Conservation (phyloP, 805 yeast species). For the Wickerhamiella kurtzmanii region DNA sequence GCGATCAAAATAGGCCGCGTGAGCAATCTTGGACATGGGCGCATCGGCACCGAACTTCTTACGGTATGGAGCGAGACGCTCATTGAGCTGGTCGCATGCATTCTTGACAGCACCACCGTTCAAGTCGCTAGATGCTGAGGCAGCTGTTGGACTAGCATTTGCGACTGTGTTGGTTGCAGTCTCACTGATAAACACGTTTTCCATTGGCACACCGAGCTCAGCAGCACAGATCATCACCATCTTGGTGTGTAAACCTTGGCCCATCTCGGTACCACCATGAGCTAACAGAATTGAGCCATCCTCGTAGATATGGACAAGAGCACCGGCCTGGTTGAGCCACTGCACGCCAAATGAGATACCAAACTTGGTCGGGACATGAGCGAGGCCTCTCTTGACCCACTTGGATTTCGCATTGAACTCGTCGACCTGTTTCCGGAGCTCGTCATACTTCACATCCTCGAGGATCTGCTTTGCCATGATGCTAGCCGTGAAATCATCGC, state of each 20-base stretch:
- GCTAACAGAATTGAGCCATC: slow-evolving; percentile 36
- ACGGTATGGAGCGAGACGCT: slow-evolving; percentile 30
- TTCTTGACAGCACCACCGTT: slow-evolving; percentile 38
- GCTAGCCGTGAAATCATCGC: slow-evolving; percentile 31
- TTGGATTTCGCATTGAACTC: slow-evolving; percentile 30
- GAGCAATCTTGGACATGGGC: slow-evolving; percentile 31
- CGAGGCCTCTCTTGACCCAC: slow-evolving; percentile 36
- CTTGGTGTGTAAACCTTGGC: slow-evolving; percentile 37
- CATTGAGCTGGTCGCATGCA: slow-evolving; percentile 35
- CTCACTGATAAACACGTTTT: slow-evolving; percentile 32
- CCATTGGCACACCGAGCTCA: slow-evolving; percentile 31
- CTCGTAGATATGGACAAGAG: slow-evolving; percentile 33
- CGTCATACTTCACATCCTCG: slow-evolving; percentile 27
- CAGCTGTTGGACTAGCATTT: slow-evolving; percentile 37
- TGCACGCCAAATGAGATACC: slow-evolving; percentile 37
- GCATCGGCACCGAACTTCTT: slow-evolving; percentile 28
- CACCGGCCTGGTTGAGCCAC: slow-evolving; percentile 37
- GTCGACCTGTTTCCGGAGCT: slow-evolving; percentile 28
- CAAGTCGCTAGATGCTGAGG: slow-evolving; percentile 36
- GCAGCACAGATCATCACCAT: slow-evolving; percentile 37
- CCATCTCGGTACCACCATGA: slow-evolving; percentile 40
- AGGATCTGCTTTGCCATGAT: slow-evolving; percentile 28
- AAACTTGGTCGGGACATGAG: slow-evolving; percentile 35
- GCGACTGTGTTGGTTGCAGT: slow-evolving; percentile 37
- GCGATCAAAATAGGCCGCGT: slow-evolving; percentile 33